Conservation (phyloP, 129 eudicot species). For the Helianthus tuberosus region DNA sequence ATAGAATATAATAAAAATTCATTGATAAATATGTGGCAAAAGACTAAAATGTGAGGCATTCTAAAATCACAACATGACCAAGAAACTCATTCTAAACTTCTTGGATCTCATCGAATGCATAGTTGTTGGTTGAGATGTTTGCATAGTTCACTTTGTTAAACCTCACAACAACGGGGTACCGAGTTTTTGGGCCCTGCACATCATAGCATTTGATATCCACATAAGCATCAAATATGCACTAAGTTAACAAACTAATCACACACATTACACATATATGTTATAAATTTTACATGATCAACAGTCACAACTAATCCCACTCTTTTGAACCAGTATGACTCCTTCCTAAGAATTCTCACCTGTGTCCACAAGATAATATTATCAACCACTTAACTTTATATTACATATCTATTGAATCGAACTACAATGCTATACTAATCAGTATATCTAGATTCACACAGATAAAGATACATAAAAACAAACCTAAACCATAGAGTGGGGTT, state of each 20-base stretch:
- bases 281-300: constrained; percentile 68
- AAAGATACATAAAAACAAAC: neutral
- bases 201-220: constrained; percentile 2
- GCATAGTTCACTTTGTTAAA: constrained; percentile 97
- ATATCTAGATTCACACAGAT: neutral
- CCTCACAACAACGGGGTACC: constrained; percentile 97
- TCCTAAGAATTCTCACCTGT: constrained; percentile 91
- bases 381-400: neutral
- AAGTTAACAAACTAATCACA: neutral
- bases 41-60: constrained; percentile 25
- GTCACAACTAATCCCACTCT: constrained; percentile 92
- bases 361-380: constrained; percentile 22
- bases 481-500: too few species aligned
- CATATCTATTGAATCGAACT: constrained; percentile 1
- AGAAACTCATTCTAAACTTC: constrained; percentile 37
- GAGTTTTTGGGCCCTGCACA: constrained; percentile 85
- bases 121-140: constrained; percentile 91
- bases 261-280: neutral
- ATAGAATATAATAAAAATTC: constrained; percentile 41
- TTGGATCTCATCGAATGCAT: constrained; percentile 93
- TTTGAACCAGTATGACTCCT: constrained; percentile 96
- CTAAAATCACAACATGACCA: constrained; percentile 31
- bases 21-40: constrained; percentile 42
- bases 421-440: neutral
- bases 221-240: neutral